Evolutionary conservation across 2,329 filamentous ascomycete species (phyloP), one percentile per base, ranked within the genome.

Genomic region (Drechslerella stenobrocha): DNA sequence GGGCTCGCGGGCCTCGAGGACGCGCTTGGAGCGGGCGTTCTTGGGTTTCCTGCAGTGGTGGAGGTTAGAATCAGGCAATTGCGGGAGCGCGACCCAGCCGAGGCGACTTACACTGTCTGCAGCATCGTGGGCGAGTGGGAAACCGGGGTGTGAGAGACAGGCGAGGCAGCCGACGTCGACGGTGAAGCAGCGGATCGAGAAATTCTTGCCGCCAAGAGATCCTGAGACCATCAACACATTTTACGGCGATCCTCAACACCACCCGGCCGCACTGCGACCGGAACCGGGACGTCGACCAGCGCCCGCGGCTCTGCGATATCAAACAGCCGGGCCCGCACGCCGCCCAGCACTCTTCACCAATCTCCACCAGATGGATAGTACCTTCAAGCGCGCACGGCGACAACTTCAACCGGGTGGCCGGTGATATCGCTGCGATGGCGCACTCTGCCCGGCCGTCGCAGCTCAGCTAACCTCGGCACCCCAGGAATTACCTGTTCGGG

Each of bases 11-110:
- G 95, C 92, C 77, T 95, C 93, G 75, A 97, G 86, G 71, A 89
- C 91, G 73, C 93, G 87, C 82, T 96, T 96, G 63, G 90, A 93
- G 81, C 93, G 90, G 73, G 92, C 90, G 78, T 86, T 89, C 74
- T 86, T 85, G 64, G 87, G 83, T 79, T 86, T 86, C 70, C 83
- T 86, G 30, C 23, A 30, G 35, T 44, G 46, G 57, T 53, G 48
- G 15, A 23, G 1, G 42, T 63, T 34, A 69, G 51, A 11, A 40
- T 7, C 0, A 13, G 11, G 56, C 34, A 46, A 52, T 34, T 30
- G 23, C 0, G 9, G 0, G 11, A n/a, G 30, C 8, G 63, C 63
- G 63, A 67, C 53, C 26, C 3, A 15, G 22, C 28, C 47, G 15
- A 28, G 9, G 13, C 18, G 11, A 6, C 45, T 50, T 60, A 67